Base-by-base conservation (phyloP, 345 rosid species). In the Noccaea caerulescens region DNA sequence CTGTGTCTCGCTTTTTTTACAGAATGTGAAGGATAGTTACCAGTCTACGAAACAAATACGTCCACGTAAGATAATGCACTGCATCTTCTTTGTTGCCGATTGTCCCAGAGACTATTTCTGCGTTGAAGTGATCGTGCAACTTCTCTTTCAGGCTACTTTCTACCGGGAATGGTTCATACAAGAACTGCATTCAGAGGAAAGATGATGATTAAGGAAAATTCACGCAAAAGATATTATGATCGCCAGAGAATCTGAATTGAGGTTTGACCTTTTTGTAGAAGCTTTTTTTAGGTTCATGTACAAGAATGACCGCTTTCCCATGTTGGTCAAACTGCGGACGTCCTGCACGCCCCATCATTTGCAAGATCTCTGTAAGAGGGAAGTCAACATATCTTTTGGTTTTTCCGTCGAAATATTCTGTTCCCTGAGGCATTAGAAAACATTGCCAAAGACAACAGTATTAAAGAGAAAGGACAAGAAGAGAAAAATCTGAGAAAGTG, bases 291-390 rank as follows among this genome's bases (percentile, higher is more conserved):
- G 98, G 98, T 78, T 91, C 98, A 85, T 93, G 96, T 77, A 91
- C 98, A 79, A 93, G 97, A 78, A 93, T 89, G 68, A 93, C 98
- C 52, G 97, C 98, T 85, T 93, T 93, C 66, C 98, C 98, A 78
- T 93, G 91, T 76, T 93, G 97, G 80, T 93, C 97, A 77, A 82
- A 93, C 52, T 93, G 98, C n/a, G 98, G 98, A 37, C 98, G 93
- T 41, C 98, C 98, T 18, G 98, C 98, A 81, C 98, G 98, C 42
- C 98, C 98, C 98, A 93, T 93, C 98, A 93, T 93, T 86, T 93
- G 98, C 86, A 93, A 80, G 67, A 93, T 93, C 79, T 93, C 98
- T 20, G 98, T 93, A 82, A 91, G 92, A 3, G 98, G 98, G 43
- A 84, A 91, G 78, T 91, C 97, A 8, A 89, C 96, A 79, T 93